Conservation (phyloP, 2,329 filamentous ascomycete species). For the Aspergillus fischeri region DNA sequence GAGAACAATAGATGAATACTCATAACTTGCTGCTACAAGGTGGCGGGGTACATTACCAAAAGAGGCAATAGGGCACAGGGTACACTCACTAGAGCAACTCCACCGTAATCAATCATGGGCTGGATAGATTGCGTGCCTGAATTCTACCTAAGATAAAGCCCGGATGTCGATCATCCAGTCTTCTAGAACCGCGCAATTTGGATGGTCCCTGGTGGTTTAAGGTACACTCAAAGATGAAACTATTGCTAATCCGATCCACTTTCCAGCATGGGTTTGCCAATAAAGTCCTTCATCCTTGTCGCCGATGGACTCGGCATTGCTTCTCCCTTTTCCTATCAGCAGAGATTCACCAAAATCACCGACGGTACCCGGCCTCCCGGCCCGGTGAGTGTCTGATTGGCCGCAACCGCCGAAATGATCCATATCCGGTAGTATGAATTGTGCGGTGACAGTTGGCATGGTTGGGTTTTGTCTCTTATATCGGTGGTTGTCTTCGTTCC, state of each 20-base stretch:
- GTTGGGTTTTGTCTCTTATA: conserved; percentile 1
- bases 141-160: not conserved
- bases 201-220: not conserved
- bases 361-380: conserved; percentile 14
- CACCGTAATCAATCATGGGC: not conserved
- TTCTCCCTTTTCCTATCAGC: not conserved
- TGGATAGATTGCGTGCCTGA: not conserved
- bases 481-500: not conserved
- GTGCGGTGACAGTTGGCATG: conserved; percentile 2
- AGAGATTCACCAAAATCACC: conserved; percentile 7
- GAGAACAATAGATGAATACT: not conserved
- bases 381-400: conserved; percentile 14
- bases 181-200: not conserved
- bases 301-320: conserved; percentile 6
- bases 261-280: not conserved
- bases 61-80: not conserved
- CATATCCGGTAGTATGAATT: conserved; percentile 3
- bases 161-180: not conserved
- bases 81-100: not conserved
- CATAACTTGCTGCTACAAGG: not conserved
- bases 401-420: conserved; percentile 8
- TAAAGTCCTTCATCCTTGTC: not conserved
- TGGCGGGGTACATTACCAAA: not conserved
- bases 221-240: not conserved
- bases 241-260: not conserved